Evolutionary conservation across 2,329 filamentous ascomycete genomes (phyloP), one percentile per base, ranked within the genome.

Genomic region (Raffaelea albimanens): DNA sequence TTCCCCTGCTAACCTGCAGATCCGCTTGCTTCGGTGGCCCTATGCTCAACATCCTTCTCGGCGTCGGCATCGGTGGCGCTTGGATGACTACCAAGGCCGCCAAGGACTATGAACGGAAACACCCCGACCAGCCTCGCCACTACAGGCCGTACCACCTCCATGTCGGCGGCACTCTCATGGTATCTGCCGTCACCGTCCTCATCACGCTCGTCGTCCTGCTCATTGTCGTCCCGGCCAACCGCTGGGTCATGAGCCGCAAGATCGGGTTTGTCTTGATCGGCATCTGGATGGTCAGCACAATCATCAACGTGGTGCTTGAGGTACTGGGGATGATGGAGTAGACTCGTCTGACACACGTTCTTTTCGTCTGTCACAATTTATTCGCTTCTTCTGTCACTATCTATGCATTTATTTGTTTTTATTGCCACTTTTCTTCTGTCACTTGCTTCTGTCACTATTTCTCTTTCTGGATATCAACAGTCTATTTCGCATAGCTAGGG

Each of bases 11-110:
- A 5, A 13, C 25, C 13, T 29, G 7, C 52, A 80, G 76, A 38
- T 90, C 87, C 31, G 93, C 93, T 4, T 98, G 93, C 62, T 96
- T 98, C 62, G 93, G 93, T n/a, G 94, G 93, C 0, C 93, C 93
- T 0, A 91, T 98, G 88, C 77, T 98, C 38, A 98, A 98, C 58
- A 98, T 98, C 53, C 70, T 98, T 0, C 77, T 98, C 4, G 93
- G 93, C 0, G 90, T 98, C 45, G 93, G 93, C n/a, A 72, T 97
- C 4, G 86, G 85, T 22, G 93, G 93, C 16, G 76, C 87, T 36
- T 94, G 90, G 61, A 93, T 96, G 76, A 90, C 87, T 48, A 73
- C 94, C 16, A 75, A 76, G 47, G 75, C 79, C 29, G 85, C 84
- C 18, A 78, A 84, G 56, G 72, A 78, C 52, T 72, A 72, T 45